A percentile compares a stretch with the other conserved stretches of the same genome.
These are phyloP conservation scores for Spergularia bocconei DNA, from an alignment of 148 eudicot genomes.

Conservation along the genomic window DNA sequence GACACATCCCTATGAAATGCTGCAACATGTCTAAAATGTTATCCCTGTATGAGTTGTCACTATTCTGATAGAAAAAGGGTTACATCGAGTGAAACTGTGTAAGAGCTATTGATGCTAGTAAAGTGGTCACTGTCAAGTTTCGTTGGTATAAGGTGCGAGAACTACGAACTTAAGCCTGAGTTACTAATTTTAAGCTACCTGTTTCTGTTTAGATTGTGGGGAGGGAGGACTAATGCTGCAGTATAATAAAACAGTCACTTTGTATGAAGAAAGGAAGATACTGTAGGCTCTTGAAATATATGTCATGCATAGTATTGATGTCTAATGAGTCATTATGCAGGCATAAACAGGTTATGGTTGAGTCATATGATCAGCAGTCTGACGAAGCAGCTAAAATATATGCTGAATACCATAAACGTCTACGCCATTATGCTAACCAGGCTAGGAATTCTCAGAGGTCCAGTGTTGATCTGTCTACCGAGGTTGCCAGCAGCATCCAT, in stretches of 20 bases:
- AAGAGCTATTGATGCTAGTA: background rate
- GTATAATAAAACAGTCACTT: background rate
- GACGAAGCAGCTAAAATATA: constrained; percentile 97
- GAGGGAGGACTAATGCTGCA: background rate
- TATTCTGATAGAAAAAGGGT: background rate
- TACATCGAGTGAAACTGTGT: background rate
- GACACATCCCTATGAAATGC: background rate
- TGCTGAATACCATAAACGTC: constrained; percentile 95
- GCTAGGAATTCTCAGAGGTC: constrained; percentile 76
- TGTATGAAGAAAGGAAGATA: background rate
- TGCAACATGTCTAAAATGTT: background rate
- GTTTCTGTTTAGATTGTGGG: background rate
- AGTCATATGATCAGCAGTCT: constrained; percentile 88
- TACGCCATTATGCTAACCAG: constrained; percentile 68
- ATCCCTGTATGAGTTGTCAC: background rate
- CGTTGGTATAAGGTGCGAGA: background rate
- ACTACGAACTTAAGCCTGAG: background rate
- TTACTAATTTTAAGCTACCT: background rate
- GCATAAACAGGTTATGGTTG: constrained; percentile 94
- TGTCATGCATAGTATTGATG: background rate
- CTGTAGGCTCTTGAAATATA: background rate
- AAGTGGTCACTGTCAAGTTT: background rate
- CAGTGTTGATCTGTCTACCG: constrained; percentile 48
- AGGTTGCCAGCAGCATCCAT: constrained; percentile 56
- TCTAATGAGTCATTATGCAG: constrained; percentile 38